A percentile compares a stretch with the other conserved stretches of the same genome.
These are phyloP conservation scores for Clarireedia hainanense DNA, from an alignment of 2,329 filamentous ascomycete genomes.

Conservation along the genomic window DNA sequence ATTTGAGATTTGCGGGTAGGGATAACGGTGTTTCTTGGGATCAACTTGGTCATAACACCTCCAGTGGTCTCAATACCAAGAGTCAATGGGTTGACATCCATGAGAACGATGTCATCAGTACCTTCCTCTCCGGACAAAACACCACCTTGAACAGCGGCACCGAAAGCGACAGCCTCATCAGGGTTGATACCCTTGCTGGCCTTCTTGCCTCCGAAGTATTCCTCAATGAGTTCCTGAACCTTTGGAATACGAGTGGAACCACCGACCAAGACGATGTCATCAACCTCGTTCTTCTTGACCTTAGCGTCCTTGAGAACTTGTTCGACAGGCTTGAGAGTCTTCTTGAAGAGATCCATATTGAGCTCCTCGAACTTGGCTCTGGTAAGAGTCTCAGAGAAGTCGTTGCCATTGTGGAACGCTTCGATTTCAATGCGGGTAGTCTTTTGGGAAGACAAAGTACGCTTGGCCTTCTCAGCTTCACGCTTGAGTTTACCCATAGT, in stretches of 20 bases:
- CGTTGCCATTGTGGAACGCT: conserved; percentile 95
- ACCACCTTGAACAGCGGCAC: conserved; percentile 96
- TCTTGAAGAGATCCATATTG: conserved; percentile 89
- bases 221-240: conserved; percentile 97
- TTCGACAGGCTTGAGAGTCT: conserved; percentile 89
- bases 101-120: conserved; percentile 85
- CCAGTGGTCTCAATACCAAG: conserved; percentile 97
- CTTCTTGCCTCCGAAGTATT: conserved; percentile 99
- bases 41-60: conserved; percentile 96
- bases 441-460: conserved; percentile 93
- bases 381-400: conserved; percentile 95
- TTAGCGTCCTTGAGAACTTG: conserved; percentile 91
- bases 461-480: conserved; percentile 99
- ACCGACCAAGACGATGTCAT: conserved; percentile 98
- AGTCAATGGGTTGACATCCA: conserved; percentile 93
- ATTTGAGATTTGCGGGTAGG: conserved; percentile 96
- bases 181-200: conserved; percentile 99
- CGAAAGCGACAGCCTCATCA: conserved; percentile 97
- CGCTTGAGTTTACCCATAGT: conserved; percentile 93
- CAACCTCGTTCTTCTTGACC: conserved; percentile 83
- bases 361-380: conserved; percentile 98
- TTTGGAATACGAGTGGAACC: conserved; percentile 97
- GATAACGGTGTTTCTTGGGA: conserved; percentile 88
- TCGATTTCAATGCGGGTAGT: conserved; percentile 98
- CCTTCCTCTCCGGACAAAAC: conserved; percentile 98